A percentile compares a stretch with the other conserved stretches of the same genome.
These are phyloP conservation scores for Epichloe typhina DNA, from an alignment of 2,329 filamentous ascomycete genomes.

Conservation along the genomic window DNA sequence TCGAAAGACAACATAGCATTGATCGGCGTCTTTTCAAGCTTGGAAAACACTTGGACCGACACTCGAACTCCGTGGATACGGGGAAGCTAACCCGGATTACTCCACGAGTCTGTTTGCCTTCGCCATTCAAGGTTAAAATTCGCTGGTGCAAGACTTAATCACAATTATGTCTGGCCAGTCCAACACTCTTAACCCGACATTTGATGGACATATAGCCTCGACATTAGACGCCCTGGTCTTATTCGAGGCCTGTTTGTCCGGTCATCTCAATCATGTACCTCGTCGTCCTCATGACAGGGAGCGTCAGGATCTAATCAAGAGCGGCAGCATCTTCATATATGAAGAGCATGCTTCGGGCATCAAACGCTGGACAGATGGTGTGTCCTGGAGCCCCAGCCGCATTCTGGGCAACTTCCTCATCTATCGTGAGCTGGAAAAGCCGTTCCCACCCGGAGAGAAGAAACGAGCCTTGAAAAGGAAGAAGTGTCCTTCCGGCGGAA, in stretches of 20 bases:
- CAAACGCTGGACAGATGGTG: slow-evolving; percentile 87
- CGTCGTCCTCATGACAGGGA: slow-evolving; percentile 80
- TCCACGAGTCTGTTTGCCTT: neutral
- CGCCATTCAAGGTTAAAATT: neutral
- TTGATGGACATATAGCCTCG: slow-evolving; percentile 51
- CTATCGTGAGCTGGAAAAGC: slow-evolving; percentile 68
- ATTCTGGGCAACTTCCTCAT: slow-evolving; percentile 77
- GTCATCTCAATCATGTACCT: slow-evolving; percentile 60
- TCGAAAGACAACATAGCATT: neutral
- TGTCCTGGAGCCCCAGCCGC: slow-evolving; percentile 80
- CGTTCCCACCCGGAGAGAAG: slow-evolving; percentile 72
- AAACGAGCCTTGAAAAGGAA: slow-evolving; percentile 67
- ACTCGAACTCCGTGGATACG: neutral
- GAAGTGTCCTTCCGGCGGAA: slow-evolving; percentile 25
- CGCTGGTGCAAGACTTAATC: neutral
- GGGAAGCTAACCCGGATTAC: neutral
- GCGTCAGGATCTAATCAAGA: slow-evolving; percentile 61
- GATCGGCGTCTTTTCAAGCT: neutral
- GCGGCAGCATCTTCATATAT: slow-evolving; percentile 82
- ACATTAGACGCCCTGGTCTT: slow-evolving; percentile 67
- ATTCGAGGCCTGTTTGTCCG: slow-evolving; percentile 65
- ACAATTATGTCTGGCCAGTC: slow-evolving; percentile 2
- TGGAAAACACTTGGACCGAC: neutral
- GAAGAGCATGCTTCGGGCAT: slow-evolving; percentile 84
- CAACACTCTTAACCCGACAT: slow-evolving; percentile 45